Evolutionary conservation across 495 filamentous ascomycete species (phyloP).

Genomic region (Coniosporium apollinis): DNA sequence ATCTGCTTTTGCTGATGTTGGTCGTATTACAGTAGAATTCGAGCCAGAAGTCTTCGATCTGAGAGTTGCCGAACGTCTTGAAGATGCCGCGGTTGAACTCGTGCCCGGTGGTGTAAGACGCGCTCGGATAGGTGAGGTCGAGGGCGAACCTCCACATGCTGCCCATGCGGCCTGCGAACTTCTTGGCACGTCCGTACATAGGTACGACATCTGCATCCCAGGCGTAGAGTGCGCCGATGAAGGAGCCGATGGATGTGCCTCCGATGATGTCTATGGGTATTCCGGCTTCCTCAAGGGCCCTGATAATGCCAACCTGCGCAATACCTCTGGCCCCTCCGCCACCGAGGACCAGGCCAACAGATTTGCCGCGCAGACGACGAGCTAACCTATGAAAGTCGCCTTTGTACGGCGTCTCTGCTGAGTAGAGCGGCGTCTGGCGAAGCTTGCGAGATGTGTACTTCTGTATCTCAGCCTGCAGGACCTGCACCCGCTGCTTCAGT

Average conservation of each 20-base stretch:
- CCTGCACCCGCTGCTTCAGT: constrained; percentile 83
- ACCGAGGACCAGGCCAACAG: constrained; percentile 83
- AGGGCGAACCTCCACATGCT: constrained; percentile 95
- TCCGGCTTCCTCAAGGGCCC: constrained; percentile 87
- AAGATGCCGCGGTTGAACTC: constrained; percentile 99
- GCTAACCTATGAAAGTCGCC: constrained; percentile 92
- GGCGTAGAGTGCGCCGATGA: constrained; percentile 89
- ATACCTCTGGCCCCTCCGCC: constrained; percentile 88
- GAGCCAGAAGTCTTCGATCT: constrained; percentile 98
- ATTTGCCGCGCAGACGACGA: constrained; percentile 79
- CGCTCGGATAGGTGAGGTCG: constrained; percentile 75
- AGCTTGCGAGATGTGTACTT: constrained; percentile 86
- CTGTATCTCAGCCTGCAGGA: constrained; percentile 89
- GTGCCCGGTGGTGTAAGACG: constrained; percentile 90
- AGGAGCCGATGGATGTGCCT: constrained; percentile 94
- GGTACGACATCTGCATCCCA: constrained; percentile 93
- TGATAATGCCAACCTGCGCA: constrained; percentile 80
- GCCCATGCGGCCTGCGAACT: constrained; percentile 91
- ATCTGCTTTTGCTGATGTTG: constrained; percentile 79
- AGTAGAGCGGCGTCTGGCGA: constrained; percentile 74
- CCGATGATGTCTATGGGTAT: constrained; percentile 94
- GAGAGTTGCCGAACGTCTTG: constrained; percentile 89
- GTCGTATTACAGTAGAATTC: constrained; percentile 99
- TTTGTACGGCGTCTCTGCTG: constrained; percentile 81
- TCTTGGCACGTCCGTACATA: constrained; percentile 91